Conservation (phyloP, 2,329 filamentous ascomycete species). For the Aureobasidium sp. region DNA sequence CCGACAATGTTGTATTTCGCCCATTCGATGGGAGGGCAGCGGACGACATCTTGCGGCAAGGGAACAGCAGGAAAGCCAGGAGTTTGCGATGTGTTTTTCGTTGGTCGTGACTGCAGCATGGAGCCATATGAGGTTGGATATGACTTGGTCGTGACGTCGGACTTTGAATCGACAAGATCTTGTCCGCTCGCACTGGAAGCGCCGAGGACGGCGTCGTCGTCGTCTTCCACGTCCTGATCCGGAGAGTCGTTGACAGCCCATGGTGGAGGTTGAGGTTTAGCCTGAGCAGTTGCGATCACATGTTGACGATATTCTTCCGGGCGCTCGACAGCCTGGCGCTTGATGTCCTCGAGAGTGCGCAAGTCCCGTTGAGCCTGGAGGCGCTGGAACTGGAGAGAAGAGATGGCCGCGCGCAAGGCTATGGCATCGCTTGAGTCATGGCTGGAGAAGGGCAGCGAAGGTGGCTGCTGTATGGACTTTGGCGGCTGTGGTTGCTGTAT, state of each 20-base stretch:
- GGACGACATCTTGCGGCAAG: slow-evolving; percentile 69
- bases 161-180: neutral
- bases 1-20: slow-evolving; percentile 86
- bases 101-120: slow-evolving; percentile 11
- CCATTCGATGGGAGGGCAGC: slow-evolving; percentile 90
- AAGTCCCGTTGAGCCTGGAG: slow-evolving; percentile 71
- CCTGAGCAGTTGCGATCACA: slow-evolving; percentile 30
- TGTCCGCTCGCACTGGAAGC: slow-evolving; percentile 14
- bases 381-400: slow-evolving; percentile 77
- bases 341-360: slow-evolving; percentile 57
- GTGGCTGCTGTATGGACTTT: slow-evolving; percentile 34
- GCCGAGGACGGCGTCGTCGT: slow-evolving; percentile 19
- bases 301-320: slow-evolving; percentile 65
- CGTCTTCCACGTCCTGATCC: slow-evolving; percentile 19
- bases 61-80: slow-evolving; percentile 58
- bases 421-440: slow-evolving; percentile 72
- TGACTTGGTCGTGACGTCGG: neutral
- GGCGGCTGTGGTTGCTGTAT: slow-evolving; percentile 16
- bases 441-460: slow-evolving; percentile 37
- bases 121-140: neutral
- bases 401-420: slow-evolving; percentile 75
- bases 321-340: slow-evolving; percentile 59
- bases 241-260: slow-evolving; percentile 19
- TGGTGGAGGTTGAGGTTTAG: slow-evolving; percentile 19
- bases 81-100: neutral